Base-by-base conservation (phyloP, 768 basidiomycete genomes). In the Chiua virens region DNA sequence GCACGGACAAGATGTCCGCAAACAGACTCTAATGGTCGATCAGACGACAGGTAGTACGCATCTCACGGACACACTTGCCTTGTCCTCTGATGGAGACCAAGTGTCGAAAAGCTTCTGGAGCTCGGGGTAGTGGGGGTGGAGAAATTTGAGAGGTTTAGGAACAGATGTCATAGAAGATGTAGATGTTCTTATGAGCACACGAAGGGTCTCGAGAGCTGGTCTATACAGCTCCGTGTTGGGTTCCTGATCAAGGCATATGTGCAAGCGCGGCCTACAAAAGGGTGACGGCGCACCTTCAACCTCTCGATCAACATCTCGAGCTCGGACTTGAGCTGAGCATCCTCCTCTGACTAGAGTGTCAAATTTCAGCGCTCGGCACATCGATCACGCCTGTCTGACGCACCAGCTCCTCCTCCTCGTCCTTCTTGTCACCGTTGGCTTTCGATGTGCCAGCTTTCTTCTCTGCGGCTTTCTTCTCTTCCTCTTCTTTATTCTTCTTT, bases 111-210 rank as follows among this genome's bases (percentile, higher is more conserved):
- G 73, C 21, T 76, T 76, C 69, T 94, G 89, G 37, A 96, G 80
- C 51, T 83, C 86, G 42, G 88, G 89, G 67, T 96, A 99, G 67
- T 93, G 88, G 30, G 94, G 95, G 49, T 94, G 87, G 27, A 99
- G 80, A 73, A 99, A 99, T 74, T 99, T 99, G 51, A 99, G 80
- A 25, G 97, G 97, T 75, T 99, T 98, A 1, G 97, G 97, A 10
- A 99, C 96, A 21, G 93, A 95, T 11, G 97, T 99, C 96, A 99
- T 98, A 7, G 94, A 97, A 15, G 92, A 95, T 4, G 97, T 99
- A 11, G 94, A 94, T 7, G 96, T 98, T 64, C 92, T 80, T 63
- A 98, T 98, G 38, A 98, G 77, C 8, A 89, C 93, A 42, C 96
- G 83, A 10, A 99, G 79, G 4, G 92, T 92, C 74, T 99, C 96